Conservation (phyloP, 352 stramenopile species). For the Thalassiosira pacifica region DNA sequence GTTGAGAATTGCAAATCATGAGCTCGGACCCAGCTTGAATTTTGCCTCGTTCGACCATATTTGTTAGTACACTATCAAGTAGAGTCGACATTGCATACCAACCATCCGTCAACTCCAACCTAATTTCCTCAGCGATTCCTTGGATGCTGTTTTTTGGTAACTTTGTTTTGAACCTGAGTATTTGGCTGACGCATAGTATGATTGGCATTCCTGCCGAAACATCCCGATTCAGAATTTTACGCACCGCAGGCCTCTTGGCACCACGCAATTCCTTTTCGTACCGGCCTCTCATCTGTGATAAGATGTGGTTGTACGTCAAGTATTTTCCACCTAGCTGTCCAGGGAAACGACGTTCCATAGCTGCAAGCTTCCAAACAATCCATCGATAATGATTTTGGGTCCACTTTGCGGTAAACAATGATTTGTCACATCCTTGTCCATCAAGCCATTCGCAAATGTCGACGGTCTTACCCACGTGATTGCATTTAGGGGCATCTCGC, state of each 20-base stretch:
- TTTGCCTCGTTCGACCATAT: conserved; percentile 68
- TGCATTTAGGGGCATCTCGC: conserved; percentile 36
- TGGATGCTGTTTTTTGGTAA: conserved; percentile 23
- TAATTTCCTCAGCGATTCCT: conserved; percentile 38
- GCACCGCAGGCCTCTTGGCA: conserved; percentile 75
- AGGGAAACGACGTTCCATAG: conserved; percentile 85
- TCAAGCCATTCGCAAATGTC: conserved; percentile 68
- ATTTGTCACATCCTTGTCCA: conserved; percentile 65
- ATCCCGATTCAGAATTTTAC: conserved; percentile 89
- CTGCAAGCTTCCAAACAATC: conserved; percentile 89
- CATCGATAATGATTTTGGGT: conserved; percentile 87
- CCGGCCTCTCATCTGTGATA: conserved; percentile 78
- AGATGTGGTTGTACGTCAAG: conserved; percentile 81
- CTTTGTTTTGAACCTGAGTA: conserved; percentile 68
- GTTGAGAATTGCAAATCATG: conserved; percentile 75
- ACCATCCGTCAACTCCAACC: conserved; percentile 87
- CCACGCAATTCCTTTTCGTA: conserved; percentile 85
- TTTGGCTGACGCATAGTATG: conserved; percentile 85
- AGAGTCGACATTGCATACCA: conserved; percentile 87
- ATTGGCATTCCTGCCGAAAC: conserved; percentile 76
- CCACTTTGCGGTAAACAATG: conserved; percentile 74
- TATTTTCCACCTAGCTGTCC: conserved; percentile 71
- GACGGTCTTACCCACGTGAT: conserved; percentile 52
- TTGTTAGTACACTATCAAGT: conserved; percentile 78
- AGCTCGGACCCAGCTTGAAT: conserved; percentile 88